Conservation (phyloP, 108 stramenopile species). For the Conticribra guillardii region DNA sequence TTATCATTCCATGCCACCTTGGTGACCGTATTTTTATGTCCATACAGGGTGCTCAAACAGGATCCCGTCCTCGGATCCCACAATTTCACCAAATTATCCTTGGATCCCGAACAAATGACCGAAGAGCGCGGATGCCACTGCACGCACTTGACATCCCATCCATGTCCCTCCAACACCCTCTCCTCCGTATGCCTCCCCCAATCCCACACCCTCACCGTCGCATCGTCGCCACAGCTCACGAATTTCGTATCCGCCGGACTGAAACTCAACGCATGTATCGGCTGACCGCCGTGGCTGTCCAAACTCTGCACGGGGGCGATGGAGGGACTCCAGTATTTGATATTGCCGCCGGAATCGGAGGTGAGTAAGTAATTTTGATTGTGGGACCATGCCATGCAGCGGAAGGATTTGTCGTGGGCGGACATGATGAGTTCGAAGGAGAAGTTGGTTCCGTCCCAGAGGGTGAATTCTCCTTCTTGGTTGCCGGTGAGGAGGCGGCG, state of each 20-base stretch:
- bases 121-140: slow-evolving; percentile 94
- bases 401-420: slow-evolving; percentile 86
- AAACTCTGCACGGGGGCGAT: slow-evolving; percentile 90
- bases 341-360: slow-evolving; percentile 84
- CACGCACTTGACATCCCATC: slow-evolving; percentile 95
- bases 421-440: slow-evolving; percentile 89
- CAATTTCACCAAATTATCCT: slow-evolving; percentile 93
- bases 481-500: slow-evolving; percentile 84
- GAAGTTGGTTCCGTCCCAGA: slow-evolving; percentile 95
- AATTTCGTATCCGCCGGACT: slow-evolving; percentile 95
- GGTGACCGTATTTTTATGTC: slow-evolving; percentile 95
- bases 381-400: slow-evolving; percentile 92
- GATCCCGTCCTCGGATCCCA: slow-evolving; percentile 95
- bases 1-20: slow-evolving; percentile 96
- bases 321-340: slow-evolving; percentile 91
- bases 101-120: slow-evolving; percentile 89
- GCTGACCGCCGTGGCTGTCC: slow-evolving; percentile 85
- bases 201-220: slow-evolving; percentile 93
- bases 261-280: slow-evolving; percentile 93
- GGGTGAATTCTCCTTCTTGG: slow-evolving; percentile 89
- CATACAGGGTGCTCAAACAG: slow-evolving; percentile 88
- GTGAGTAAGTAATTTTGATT: slow-evolving; percentile 92
- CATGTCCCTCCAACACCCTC: slow-evolving; percentile 89
- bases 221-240: slow-evolving; percentile 93
- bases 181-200: slow-evolving; percentile 84